A percentile compares a stretch with the other conserved stretches of the same genome.
Conservation (phyloP, 805 yeast genomes). For the Candida namnaoensis region DNA sequence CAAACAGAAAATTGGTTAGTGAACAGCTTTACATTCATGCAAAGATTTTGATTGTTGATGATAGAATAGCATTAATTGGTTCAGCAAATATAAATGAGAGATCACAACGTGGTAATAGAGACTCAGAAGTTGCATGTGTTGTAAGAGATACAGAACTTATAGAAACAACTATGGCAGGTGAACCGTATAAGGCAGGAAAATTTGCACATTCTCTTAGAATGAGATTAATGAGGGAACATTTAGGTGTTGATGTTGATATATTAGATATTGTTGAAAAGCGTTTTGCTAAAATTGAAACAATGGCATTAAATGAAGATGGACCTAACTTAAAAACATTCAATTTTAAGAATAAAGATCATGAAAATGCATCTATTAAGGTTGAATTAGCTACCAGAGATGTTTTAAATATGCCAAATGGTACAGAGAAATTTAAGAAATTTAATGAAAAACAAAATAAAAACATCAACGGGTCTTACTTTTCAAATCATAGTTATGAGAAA, state of each 20-base stretch:
- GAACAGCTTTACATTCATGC: constrained; percentile 95
- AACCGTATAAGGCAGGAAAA: constrained; percentile 71
- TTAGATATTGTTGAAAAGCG: constrained; percentile 75
- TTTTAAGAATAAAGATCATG: constrained; percentile 24
- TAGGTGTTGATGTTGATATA: constrained; percentile 88
- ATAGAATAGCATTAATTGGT: constrained; percentile 87
- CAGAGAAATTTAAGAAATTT: constrained; percentile 32
- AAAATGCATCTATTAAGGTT: constrained; percentile 54
- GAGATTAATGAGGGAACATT: constrained; percentile 92
- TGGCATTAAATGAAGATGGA: constrained; percentile 21
- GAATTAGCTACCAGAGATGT: constrained; percentile 70
- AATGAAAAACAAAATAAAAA: constrained; percentile 1
- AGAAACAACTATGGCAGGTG: constrained; percentile 66
- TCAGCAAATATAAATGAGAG: constrained; percentile 97
- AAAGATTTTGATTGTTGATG: constrained; percentile 86
- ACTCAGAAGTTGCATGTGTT: constrained; percentile 88
- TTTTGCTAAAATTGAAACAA: constrained; percentile 33
- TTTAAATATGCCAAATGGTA: constrained; percentile 40
- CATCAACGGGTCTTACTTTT: background rate
- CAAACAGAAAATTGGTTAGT: constrained; percentile 60
- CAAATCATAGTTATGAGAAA: too few relatives aligned
- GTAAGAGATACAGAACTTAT: constrained; percentile 77
- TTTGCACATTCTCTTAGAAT: constrained; percentile 87
- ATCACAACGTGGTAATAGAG: constrained; percentile 90
- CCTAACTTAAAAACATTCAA: constrained; percentile 33